Base-by-base conservation (phyloP, 805 yeast genomes). In the Candida sanyiensis region DNA sequence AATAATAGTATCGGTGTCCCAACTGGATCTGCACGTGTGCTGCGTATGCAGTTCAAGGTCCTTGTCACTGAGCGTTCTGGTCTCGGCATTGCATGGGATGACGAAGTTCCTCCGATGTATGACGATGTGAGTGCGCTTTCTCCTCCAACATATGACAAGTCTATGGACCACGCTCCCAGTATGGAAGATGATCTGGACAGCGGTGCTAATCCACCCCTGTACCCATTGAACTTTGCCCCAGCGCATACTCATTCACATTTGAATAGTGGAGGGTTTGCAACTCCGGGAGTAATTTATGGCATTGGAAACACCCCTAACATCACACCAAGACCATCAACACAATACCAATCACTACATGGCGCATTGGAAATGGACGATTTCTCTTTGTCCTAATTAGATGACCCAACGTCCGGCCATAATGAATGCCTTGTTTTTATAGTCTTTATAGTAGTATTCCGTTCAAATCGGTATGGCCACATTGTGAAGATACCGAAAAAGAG, bases 61-160 rank as follows among this genome's bases (percentile, higher is more conserved):
- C 67, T 69, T 3, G 62, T 93, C 17, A 83, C 95, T 3, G 97
- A 89, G 57, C 70, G 97, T 43, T 82, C 95, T 0, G 99, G 99
- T 0, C 69, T 93, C 29, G 98, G 98, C 5, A 86, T 93, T 22
- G 83, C 97, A 0, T 93, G 98, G 97, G 97, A 90, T 61, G 97
- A 90, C 56, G 98, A 93, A 61, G 97, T 94, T 13, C 99, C 99
- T 2, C 99, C 99, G 1, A 83, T 88, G 16, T 93, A 93, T 54
- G 86, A 77, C 38, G 90, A 87, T 48, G 88, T 93, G 16, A 69
- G 77, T 21, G 77, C 94, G 0, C 67, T 86, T 30, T 77, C 89
- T 17, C 98, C 98, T 0, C 98, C 98, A 2, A 76, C 78, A 3
- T 90, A 93, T 59, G 70, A 63, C 32, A 54, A 52, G 30, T 55